phyloP scores from a whole-genome alignment of 1,284 basidiomycete genomes.

The Flammula alnicola region DNA sequence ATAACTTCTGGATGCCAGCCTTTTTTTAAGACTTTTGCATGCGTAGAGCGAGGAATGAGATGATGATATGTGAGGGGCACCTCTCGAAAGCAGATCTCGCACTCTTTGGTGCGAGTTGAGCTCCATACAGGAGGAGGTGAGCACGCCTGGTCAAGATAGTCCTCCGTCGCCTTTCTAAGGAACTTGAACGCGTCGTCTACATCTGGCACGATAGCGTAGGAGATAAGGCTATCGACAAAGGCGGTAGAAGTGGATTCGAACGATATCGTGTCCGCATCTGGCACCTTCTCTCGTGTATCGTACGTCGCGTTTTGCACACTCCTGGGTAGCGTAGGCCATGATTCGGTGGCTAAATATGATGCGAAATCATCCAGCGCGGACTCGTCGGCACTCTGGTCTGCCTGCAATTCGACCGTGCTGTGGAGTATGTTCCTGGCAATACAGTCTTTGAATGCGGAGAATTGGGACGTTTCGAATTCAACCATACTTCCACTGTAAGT shows the following conservation, averaged over 20 bases:
- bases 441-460: slow-evolving; percentile 9
- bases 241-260: slow-evolving; percentile 41
- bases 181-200: slow-evolving; percentile 43
- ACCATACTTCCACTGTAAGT: not conserved
- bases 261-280: slow-evolving; percentile 39
- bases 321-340: slow-evolving; percentile 47
- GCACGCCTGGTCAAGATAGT: slow-evolving; percentile 47
- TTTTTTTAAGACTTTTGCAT: slow-evolving; percentile 55
- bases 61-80: slow-evolving; percentile 64
- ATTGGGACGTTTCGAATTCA: not conserved
- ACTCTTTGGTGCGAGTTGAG: slow-evolving; percentile 51
- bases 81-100: slow-evolving; percentile 59
- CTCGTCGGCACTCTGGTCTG: slow-evolving; percentile 23
- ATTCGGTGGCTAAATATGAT: slow-evolving; percentile 52
- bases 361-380: slow-evolving; percentile 53
- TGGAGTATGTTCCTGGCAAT: slow-evolving; percentile 6
- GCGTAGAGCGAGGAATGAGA: slow-evolving; percentile 56
- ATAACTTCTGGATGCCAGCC: slow-evolving; percentile 56
- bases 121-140: slow-evolving; percentile 55
- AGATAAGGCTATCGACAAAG: slow-evolving; percentile 52
- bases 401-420: not conserved
- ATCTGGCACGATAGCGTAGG: slow-evolving; percentile 49
- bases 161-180: slow-evolving; percentile 42
- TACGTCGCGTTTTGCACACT: slow-evolving; percentile 42
- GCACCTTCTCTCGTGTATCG: slow-evolving; percentile 35